Percentiles rank a stretch among this genome's conserved stretches.
phyloP scores from a whole-genome alignment of 306 rosid species.

The Cucumis hystrix region DNA sequence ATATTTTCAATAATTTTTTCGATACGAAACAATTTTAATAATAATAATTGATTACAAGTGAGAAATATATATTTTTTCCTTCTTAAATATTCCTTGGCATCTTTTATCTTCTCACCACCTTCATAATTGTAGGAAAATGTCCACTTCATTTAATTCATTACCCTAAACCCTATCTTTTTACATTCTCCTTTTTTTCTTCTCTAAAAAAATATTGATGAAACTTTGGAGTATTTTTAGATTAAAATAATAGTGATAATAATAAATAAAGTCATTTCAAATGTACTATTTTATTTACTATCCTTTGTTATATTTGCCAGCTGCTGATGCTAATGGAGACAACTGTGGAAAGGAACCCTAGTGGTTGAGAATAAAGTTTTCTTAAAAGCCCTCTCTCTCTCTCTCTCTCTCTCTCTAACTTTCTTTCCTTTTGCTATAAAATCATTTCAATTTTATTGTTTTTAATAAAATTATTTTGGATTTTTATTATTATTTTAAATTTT shows the following conservation, averaged over 20 bases:
- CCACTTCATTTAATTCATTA: background rate
- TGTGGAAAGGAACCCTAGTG: constrained; percentile 21
- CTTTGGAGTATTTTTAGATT: background rate
- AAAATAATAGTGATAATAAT: background rate
- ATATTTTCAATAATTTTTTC: no score
- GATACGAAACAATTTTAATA: background rate
- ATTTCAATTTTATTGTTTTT: background rate
- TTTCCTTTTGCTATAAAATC: background rate
- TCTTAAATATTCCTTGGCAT: background rate
- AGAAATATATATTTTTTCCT: background rate
- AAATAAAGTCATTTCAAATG: background rate
- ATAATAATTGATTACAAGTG: background rate
- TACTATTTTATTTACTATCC: background rate
- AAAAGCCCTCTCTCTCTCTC: background rate
- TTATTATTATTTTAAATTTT: background rate
- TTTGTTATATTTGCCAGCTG: constrained; percentile 14
- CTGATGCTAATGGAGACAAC: constrained; percentile 22
- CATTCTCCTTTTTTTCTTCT: background rate
- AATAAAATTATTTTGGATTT: background rate
- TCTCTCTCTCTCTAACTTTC: constrained; percentile 1
- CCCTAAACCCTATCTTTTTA: background rate
- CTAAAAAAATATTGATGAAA: background rate
- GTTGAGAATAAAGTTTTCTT: constrained; percentile 13
- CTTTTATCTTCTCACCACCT: constrained; percentile 2
- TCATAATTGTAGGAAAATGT: constrained; percentile 9